phyloP scores from a whole-genome alignment of 768 basidiomycete genomes.

The Leccinum incarnatum region DNA sequence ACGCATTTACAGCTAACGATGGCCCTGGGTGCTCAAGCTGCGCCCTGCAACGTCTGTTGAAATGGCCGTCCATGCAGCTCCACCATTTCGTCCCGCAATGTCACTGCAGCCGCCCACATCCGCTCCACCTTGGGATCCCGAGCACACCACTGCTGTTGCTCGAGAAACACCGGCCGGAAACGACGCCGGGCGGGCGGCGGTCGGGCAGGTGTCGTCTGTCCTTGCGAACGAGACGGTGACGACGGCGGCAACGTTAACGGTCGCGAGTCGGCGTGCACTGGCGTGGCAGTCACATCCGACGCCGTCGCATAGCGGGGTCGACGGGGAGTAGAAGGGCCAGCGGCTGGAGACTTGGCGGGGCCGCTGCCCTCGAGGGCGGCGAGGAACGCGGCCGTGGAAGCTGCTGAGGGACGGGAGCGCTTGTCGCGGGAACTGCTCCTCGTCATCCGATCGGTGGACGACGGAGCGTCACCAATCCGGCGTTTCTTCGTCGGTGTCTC shows the following conservation, averaged over 20 bases:
- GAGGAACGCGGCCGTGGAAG: conserved; percentile 17
- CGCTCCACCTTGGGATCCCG: conserved; percentile 37
- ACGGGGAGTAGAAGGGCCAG: conserved; percentile 27
- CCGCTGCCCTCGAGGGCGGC: conserved; percentile 12
- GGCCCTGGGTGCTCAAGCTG: neutral
- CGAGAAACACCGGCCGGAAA: conserved; percentile 49
- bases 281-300: neutral
- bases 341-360: conserved; percentile 3
- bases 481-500: conserved; percentile 45
- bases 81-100: conserved; percentile 15
- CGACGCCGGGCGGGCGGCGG: conserved; percentile 31
- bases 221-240: conserved; percentile 17
- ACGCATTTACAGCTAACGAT: neutral
- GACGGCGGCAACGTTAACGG: conserved; percentile 5
- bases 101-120: conserved; percentile 24
- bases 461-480: conserved; percentile 24
- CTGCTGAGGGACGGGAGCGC: neutral
- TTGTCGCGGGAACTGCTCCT: conserved; percentile 13
- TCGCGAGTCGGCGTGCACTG: conserved; percentile 23
- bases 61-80: neutral
- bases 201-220: conserved; percentile 8
- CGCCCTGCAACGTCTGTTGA: neutral
- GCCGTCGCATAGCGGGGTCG: conserved; percentile 14
- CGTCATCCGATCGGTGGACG: conserved; percentile 10
- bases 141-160: conserved; percentile 47